Base-by-base conservation (phyloP, 495 filamentous ascomycete species). In the Neurospora sublineolata region DNA sequence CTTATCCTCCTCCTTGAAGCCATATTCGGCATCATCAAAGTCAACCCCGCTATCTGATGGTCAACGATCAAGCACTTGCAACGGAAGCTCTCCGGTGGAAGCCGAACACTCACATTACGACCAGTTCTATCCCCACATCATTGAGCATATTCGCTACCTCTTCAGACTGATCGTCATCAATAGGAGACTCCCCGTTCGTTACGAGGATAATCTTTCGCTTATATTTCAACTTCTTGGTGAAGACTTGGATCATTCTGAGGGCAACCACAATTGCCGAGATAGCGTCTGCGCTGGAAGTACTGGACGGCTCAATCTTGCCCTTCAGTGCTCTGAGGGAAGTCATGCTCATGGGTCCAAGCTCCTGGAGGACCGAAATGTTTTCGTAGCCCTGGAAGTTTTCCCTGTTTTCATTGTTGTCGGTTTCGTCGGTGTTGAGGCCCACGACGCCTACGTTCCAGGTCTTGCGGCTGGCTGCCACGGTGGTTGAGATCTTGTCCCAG, bases 1-100 rank as follows among this genome's bases (percentile, higher is more conserved):
- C 80, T 99, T 99, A 75, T 91, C 88, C 80, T 99, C 94, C 83
- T 99, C 94, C 79, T 94, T 96, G 76, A 92, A 91, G 37, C 94
- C 94, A 76, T 89, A 97, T 38, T 97, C 94, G 4, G 89, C 77
- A 82, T 97, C 96, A 75, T 99, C 94, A 79, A 98, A 98, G 80
- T 99, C 95, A 36, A 94, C 87, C 8, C 95, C 95, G 69, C 93
- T 97, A 64, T 42, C 14, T 16, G 11, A 44, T 44, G 2, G 58
- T 40, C n/a, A 41, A 37, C 58, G 12, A 41, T 70, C 72, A 36
- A 36, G 52, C 14, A 60, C 52, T 60, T 30, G 52, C 11, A 64
- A 64, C 27, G 18, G 52, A 64, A 27, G 23, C 11, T 46, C 16
- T 20, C 69, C 20, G 0, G 37, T 39, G 44, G n/a, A 12, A 27